Evolutionary conservation across 202 grass and related monocot species (phyloP).

Genomic region (Panicum hallii): DNA sequence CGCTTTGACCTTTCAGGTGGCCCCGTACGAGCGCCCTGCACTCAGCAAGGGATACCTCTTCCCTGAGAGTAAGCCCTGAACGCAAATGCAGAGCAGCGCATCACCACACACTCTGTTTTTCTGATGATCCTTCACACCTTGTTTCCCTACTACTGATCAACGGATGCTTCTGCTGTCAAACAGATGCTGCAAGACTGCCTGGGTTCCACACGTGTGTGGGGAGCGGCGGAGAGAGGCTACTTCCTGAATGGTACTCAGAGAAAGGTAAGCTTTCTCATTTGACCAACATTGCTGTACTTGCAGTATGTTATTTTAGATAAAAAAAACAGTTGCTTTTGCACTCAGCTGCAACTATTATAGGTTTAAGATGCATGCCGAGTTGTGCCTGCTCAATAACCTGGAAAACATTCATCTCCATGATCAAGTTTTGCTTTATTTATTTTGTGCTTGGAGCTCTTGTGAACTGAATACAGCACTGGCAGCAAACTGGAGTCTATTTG

Average conservation of each 20-base stretch:
- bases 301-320: not conserved
- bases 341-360: not conserved
- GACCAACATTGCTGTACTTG: too few species aligned
- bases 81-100: not conserved
- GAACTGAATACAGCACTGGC: not conserved
- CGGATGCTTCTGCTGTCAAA: slow-evolving; percentile 10
- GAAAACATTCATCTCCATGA: not conserved
- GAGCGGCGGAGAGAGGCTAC: slow-evolving; percentile 73
- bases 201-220: slow-evolving; percentile 91
- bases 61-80: slow-evolving; percentile 65
- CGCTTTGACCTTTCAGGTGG: slow-evolving; percentile 59
- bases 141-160: slow-evolving; percentile 31
- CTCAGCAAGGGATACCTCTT: slow-evolving; percentile 99
- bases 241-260: slow-evolving; percentile 86
- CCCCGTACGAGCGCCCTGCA: slow-evolving; percentile 92
- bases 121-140: not conserved
- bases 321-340: not conserved
- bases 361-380: not conserved
- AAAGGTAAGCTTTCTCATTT: slow-evolving; percentile 50
- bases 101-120: not conserved
- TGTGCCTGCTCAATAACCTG: not conserved
- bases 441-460: not conserved
- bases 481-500: not conserved
- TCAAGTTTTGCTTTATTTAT: not conserved
- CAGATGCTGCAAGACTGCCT: slow-evolving; percentile 89